Evolutionary conservation across 176 grass and related monocot species (phyloP).

Genomic region (Calamus simplicifolius): DNA sequence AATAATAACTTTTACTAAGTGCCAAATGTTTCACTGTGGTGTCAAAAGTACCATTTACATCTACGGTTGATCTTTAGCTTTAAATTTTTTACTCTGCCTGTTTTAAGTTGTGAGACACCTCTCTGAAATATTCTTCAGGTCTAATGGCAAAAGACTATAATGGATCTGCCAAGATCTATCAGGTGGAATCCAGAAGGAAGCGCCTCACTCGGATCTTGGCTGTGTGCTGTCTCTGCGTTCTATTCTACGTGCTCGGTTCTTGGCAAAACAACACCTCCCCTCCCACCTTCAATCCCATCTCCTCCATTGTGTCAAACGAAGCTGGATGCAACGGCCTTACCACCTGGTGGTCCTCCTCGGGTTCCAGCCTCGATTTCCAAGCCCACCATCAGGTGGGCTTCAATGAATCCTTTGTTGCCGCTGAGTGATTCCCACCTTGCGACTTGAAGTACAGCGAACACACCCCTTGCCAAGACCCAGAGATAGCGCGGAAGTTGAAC

Average conservation of each 20-base stretch:
- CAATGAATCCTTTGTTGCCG: slow-evolving; percentile 22
- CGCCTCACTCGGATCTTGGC: slow-evolving; percentile 35
- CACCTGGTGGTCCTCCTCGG: neutral
- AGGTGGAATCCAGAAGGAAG: slow-evolving; percentile 30
- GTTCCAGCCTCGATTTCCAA: slow-evolving; percentile 43
- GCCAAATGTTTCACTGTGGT: too few relatives aligned
- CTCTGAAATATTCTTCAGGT: slow-evolving; percentile 4
- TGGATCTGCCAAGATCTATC: slow-evolving; percentile 35
- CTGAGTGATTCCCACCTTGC: slow-evolving; percentile 40
- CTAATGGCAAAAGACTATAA: slow-evolving; percentile 36
- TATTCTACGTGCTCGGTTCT: slow-evolving; percentile 72
- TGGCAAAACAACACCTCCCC: slow-evolving; percentile 44
- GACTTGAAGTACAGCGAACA: slow-evolving; percentile 68
- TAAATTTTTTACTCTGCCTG: too few relatives aligned
- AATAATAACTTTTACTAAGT: too few relatives aligned
- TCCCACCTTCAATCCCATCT: neutral
- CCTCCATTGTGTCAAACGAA: neutral
- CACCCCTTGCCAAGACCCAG: slow-evolving; percentile 82
- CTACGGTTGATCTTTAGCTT: too few relatives aligned
- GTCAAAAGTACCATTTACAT: too few relatives aligned
- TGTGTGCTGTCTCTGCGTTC: slow-evolving; percentile 31
- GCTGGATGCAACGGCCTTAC: slow-evolving; percentile 8
- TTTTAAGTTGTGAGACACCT: too few relatives aligned
- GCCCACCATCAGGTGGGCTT: slow-evolving; percentile 65
- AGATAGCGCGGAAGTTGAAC: slow-evolving; percentile 58